A percentile compares a stretch with the other conserved stretches of the same genome.
Evolutionary conservation across 1,139 yeast genomes (phyloP).

Genomic region (Blastobotrys ciferrii): DNA sequence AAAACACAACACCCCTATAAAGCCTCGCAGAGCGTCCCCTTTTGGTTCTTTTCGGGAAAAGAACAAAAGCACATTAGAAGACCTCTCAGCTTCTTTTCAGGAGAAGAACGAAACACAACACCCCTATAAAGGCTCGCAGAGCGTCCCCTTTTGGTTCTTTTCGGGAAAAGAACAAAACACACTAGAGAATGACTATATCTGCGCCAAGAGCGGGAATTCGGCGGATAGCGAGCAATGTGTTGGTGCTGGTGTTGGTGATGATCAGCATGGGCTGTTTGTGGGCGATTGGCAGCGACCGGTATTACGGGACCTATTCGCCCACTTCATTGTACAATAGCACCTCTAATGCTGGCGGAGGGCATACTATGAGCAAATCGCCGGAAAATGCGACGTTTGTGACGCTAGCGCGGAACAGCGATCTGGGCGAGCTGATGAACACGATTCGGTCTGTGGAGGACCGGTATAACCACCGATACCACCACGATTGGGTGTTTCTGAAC

Average conservation of each 20-base stretch:
- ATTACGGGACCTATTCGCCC: not conserved
- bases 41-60: no score
- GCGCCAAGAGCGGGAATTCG: constrained; percentile 3
- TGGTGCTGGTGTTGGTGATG: not conserved
- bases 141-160: no score
- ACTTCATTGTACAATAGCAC: not conserved
- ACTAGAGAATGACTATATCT: not conserved
- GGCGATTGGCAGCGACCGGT: not conserved
- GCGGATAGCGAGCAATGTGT: not conserved
- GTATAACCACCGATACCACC: constrained; percentile 62
- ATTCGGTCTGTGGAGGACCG: constrained; percentile 66
- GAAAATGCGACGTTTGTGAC: constrained; percentile 57
- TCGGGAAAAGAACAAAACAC: no score
- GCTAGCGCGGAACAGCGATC: constrained; percentile 66
- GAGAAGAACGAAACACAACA: no score
- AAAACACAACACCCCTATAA: no score
- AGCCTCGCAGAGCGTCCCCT: no score
- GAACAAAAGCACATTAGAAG: no score
- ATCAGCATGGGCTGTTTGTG: not conserved
- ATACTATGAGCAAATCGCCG: not conserved
- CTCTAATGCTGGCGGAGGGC: no score
- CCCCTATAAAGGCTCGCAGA: no score
- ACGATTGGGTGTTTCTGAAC: constrained; percentile 80
- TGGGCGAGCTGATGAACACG: constrained; percentile 53
- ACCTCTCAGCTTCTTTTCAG: no score